Conservation (phyloP, 768 basidiomycete species). For the Ramaria sp. region DNA sequence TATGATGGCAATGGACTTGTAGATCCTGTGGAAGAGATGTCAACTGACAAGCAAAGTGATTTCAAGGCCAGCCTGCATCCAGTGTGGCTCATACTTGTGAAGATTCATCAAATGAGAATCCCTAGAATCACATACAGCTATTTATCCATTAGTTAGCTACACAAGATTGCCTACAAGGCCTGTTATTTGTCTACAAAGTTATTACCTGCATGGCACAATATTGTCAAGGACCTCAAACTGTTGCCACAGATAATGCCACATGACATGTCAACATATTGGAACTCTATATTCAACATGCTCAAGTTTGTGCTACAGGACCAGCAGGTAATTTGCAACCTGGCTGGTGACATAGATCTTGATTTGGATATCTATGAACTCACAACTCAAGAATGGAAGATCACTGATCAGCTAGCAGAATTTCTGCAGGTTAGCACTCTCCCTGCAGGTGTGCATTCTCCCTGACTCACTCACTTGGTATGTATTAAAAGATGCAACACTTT, state of each 20-base stretch:
- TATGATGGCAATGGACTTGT: slow-evolving; percentile 16
- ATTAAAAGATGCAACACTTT: slow-evolving; percentile 25
- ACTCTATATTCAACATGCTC: slow-evolving; percentile 30
- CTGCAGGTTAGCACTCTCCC: slow-evolving; percentile 18
- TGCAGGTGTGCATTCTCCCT: not conserved
- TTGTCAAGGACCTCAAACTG: slow-evolving; percentile 11
- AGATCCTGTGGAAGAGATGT: slow-evolving; percentile 15
- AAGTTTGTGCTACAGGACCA: slow-evolving; percentile 20
- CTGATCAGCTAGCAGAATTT: slow-evolving; percentile 20
- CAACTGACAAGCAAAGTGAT: slow-evolving; percentile 3
- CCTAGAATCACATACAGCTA: not conserved
- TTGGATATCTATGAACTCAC: slow-evolving; percentile 20
- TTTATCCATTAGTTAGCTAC: slow-evolving; percentile 10
- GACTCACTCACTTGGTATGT: slow-evolving; percentile 18
- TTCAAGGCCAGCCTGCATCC: slow-evolving; percentile 16
- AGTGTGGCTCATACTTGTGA: slow-evolving; percentile 20
- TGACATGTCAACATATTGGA: slow-evolving; percentile 29
- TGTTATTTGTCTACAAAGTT: slow-evolving; percentile 20
- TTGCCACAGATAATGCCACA: slow-evolving; percentile 22
- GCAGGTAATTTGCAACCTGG: slow-evolving; percentile 19
- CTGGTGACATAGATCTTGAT: slow-evolving; percentile 10
- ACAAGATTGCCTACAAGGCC: slow-evolving; percentile 14
- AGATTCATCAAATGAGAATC: slow-evolving; percentile 19
- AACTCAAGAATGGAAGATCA: slow-evolving; percentile 24
- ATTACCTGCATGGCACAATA: slow-evolving; percentile 22